Base-by-base conservation (phyloP, 1,284 basidiomycete genomes). In the Austroboletus niveus region DNA sequence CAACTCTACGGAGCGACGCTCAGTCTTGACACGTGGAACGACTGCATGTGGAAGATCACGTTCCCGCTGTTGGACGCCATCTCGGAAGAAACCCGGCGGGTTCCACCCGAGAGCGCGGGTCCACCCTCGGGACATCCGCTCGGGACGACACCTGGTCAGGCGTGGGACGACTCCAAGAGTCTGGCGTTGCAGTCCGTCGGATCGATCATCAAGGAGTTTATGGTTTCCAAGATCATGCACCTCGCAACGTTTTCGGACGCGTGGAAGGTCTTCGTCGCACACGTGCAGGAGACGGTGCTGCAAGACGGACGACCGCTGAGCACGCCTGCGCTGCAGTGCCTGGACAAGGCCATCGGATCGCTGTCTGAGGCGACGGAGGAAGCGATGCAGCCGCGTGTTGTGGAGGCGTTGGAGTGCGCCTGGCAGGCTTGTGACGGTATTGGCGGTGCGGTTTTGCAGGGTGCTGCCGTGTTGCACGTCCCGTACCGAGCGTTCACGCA, bases 1-100 rank as follows among this genome's bases (percentile, higher is more conserved):
- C 92, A 96, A 68, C 79, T 98, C 17, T 98, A 98, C 66, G 95
- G 94, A 5, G 82, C 84, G 10, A 89, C 87, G 2, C 75, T 98
- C 43, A 86, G 85, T 57, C 65, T 80, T 22, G 81, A 82, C 5
- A 90, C 89, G 0, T 99, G 96, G 97, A 83, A 89, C 45, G 81
- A 90, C 48, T 92, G 91, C 57, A 77, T 95, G 27, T 92, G 89
- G 87, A 87, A 90, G 61, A 82, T 98, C 47, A 83, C 92, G 10
- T 94, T 97, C 68, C 94, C 95, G 1, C 75, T 99, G 1, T 72
- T 98, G 45, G 89, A 94, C 40, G 75, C 83, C 5, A 76, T 94
- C 43, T 84, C 83, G 0, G 60, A 69, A 15, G 78, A 83, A 55
- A 81, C 83, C 41, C 78, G 78, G 39, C 74, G 66, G 9, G 22